Conservation (phyloP, 129 eudicot genomes). For the Tanacetum coccineum region DNA sequence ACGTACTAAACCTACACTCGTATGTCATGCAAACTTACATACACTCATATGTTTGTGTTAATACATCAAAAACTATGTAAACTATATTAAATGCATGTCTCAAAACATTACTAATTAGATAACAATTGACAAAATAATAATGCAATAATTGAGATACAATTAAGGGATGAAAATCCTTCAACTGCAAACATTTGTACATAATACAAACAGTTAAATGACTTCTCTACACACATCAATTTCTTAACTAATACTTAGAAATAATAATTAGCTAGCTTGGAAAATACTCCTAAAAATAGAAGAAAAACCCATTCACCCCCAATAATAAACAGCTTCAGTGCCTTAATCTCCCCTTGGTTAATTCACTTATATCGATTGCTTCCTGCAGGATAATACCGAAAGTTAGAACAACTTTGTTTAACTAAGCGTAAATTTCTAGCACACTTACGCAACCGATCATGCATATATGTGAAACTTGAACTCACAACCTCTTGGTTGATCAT, state of each 20-base stretch:
- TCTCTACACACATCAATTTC: slow-evolving; percentile 29
- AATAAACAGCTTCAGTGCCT: slow-evolving; percentile 25
- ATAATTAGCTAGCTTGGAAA: slow-evolving; percentile 20
- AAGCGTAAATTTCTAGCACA: not conserved
- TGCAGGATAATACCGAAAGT: slow-evolving; percentile 15
- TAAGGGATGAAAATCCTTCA: slow-evolving; percentile 26
- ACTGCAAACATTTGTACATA: slow-evolving; percentile 54
- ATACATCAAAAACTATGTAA: not conserved
- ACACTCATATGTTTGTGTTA: too few relatives aligned
- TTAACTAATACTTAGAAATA: slow-evolving; percentile 16
- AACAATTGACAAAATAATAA: not conserved
- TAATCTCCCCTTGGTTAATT: slow-evolving; percentile 4
- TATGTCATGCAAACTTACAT: too few relatives aligned
- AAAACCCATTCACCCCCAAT: slow-evolving; percentile 17
- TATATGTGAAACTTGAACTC: not conserved
- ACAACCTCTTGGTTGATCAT: not conserved
- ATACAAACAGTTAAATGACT: slow-evolving; percentile 37
- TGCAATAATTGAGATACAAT: slow-evolving; percentile 15
- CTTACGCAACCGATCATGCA: not conserved
- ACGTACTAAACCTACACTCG: too few relatives aligned
- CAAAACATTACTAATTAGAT: not conserved
- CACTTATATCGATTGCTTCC: slow-evolving; percentile 35
- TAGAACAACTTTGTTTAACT: not conserved
- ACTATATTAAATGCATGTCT: not conserved
- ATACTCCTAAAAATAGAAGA: slow-evolving; percentile 16